Conservation (phyloP, 306 rosid genomes). For the Comarum palustre region DNA sequence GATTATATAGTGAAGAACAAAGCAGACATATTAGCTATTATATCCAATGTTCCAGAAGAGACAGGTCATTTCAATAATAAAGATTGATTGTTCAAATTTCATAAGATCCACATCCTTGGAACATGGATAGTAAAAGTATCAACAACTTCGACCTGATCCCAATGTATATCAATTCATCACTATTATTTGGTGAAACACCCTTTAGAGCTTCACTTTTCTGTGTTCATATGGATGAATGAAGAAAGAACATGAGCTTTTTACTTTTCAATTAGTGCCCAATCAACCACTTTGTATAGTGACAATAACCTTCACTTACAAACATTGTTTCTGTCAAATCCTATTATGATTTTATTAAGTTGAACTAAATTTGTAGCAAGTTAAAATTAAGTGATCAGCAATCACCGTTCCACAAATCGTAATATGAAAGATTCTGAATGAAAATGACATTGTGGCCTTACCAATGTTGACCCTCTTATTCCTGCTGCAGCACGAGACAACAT, state of each 20-base stretch:
- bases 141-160: neutral
- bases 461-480: slow-evolving; percentile 87
- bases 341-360: no score
- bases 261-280: neutral
- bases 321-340: no score
- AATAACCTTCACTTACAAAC: neutral
- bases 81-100: neutral
- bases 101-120: neutral
- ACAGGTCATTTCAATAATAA: no score
- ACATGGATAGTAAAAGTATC: neutral
- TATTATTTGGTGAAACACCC: neutral
- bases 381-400: neutral
- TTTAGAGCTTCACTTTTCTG: neutral
- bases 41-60: neutral
- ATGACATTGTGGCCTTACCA: slow-evolving; percentile 44
- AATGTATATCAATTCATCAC: neutral
- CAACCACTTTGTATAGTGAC: neutral
- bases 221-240: neutral
- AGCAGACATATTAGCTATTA: neutral
- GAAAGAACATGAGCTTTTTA: neutral
- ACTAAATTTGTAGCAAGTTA: no score
- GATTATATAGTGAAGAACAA: neutral
- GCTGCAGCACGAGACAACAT: slow-evolving; percentile 90
- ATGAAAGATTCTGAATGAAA: neutral
- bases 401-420: neutral